Evolutionary conservation across 192 early-diverging fungal species (phyloP).

Genomic region (Coemansia sp.): DNA sequence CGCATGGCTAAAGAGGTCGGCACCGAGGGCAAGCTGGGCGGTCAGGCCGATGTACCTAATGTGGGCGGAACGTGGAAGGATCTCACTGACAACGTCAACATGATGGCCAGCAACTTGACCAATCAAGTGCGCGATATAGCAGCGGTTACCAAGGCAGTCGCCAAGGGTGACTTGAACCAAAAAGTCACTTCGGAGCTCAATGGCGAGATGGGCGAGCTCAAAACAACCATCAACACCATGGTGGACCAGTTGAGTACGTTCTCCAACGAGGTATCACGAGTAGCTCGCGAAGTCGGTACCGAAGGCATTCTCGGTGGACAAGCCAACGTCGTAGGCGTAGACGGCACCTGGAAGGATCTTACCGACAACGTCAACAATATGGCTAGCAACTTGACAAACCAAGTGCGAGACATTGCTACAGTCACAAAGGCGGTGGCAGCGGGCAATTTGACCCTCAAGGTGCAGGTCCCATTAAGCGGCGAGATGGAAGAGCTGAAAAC

Average conservation of each 20-base stretch:
- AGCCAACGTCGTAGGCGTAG: constrained; percentile 54
- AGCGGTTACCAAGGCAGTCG: constrained; percentile 60
- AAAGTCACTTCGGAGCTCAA: constrained; percentile 11
- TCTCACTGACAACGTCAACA: constrained; percentile 56
- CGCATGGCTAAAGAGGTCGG: constrained; percentile 70
- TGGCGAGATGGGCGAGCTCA: constrained; percentile 51
- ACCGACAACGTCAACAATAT: constrained; percentile 67
- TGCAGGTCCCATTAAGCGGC: constrained; percentile 32
- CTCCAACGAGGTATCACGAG: constrained; percentile 62
- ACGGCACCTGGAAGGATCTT: constrained; percentile 61
- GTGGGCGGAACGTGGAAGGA: constrained; percentile 66
- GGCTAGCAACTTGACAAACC: constrained; percentile 60
- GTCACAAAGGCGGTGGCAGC: constrained; percentile 15
- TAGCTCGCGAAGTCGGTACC: constrained; percentile 61
- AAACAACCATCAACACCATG: constrained; percentile 13
- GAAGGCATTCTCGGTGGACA: constrained; percentile 54
- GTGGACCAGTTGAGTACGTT: constrained; percentile 52
- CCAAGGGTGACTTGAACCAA: constrained; percentile 48
- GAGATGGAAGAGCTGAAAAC: constrained; percentile 45
- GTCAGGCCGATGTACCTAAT: constrained; percentile 61
- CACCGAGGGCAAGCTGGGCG: constrained; percentile 66
- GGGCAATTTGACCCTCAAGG: constrained; percentile 28
- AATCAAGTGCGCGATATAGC: constrained; percentile 60
- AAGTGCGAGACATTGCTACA: constrained; percentile 63
- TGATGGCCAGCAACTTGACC: constrained; percentile 57